Evolutionary conservation across 208 protist species (phyloP), one percentile per base, ranked within the genome.

Genomic region (Leishmania amazonensis): DNA sequence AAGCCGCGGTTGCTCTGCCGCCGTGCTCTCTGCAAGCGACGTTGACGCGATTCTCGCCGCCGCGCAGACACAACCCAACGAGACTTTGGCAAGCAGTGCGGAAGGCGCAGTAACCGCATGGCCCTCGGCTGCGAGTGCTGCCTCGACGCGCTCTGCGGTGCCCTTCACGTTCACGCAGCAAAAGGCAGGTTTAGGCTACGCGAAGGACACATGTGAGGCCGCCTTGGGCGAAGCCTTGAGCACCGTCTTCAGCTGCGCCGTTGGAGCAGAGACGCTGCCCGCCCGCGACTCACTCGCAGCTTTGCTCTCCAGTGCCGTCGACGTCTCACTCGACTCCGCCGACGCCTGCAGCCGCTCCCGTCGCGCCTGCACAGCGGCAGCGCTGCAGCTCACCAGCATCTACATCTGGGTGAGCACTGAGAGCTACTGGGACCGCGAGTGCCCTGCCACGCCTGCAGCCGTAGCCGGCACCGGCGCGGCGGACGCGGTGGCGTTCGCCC

Each of bases 381-480:
- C 76, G 64, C 64, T 85, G 40, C 82, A 82, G 74, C 82, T 85
- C 62, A 85, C 82, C 4, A 85, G 82, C 17, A n/a, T 57, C 15
- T 85, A 57, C 40, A 40, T 85, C 8, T 68, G 73, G 35, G 76
- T 85, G 31, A 79, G 82, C 62, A 70, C 60, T 35, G 42, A 40
- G 49, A 76, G 58, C 42, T 2, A 47, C 35, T 28, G 13, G 5
- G 11, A 51, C 53, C 6, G 21, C 64, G n/a, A 19, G 47, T 51
- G 11, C n/a, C 24, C 11, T 49, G 24, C 6, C 62, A 40, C 11
- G n/a, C 11, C 21, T n/a, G 60, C 7, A 80, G 3, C 62, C 49
- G 1, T 13, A 2, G n/a, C 53, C 45, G 31, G 15, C 47, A 72
- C 21, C 45, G 54, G 42, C 76, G 42, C 49, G 7, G 24, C 15